Percentiles rank a stretch among this genome's conserved stretches.
Evolutionary conservation across 345 rosid species (phyloP).

Genomic region (Capsella bursapastoris): DNA sequence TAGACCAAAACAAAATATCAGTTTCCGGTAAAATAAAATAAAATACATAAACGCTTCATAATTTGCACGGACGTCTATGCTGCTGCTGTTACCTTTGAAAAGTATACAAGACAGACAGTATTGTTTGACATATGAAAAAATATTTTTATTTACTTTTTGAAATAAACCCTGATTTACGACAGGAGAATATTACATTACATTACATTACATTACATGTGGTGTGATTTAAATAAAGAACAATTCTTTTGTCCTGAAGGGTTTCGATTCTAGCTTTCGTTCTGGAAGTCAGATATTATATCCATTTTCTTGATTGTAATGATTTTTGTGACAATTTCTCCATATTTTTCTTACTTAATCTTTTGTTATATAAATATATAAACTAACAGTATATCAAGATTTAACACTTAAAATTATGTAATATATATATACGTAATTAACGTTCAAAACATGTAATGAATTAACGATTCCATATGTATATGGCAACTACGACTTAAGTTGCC

Average conservation of each 20-base stretch:
- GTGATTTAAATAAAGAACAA: background rate
- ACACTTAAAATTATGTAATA: background rate
- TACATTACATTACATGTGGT: constrained; percentile 30
- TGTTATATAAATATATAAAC: too few relatives aligned
- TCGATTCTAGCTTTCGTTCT: constrained; percentile 7
- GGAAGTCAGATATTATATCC: background rate
- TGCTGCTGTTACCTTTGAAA: constrained; percentile 16
- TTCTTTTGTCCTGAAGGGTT: constrained; percentile 26
- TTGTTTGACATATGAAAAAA: constrained; percentile 21
- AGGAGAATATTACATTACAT: constrained; percentile 19
- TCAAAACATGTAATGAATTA: background rate
- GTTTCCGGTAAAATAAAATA: background rate
- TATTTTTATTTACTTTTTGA: background rate
- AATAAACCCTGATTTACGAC: constrained; percentile 15
- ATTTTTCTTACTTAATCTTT: too few relatives aligned
- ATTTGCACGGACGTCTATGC: background rate
- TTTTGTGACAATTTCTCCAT: too few relatives aligned
- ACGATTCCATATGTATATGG: constrained; percentile 1
- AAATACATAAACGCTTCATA: constrained; percentile 11
- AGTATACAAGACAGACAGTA: constrained; percentile 18
- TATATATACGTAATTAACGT: background rate
- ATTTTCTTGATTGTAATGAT: background rate
- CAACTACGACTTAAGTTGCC: constrained; percentile 5
- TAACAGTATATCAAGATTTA: too few relatives aligned
- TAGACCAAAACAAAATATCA: background rate